Conservation (phyloP, 2,329 filamentous ascomycete species). For the Exophiala sideris region DNA sequence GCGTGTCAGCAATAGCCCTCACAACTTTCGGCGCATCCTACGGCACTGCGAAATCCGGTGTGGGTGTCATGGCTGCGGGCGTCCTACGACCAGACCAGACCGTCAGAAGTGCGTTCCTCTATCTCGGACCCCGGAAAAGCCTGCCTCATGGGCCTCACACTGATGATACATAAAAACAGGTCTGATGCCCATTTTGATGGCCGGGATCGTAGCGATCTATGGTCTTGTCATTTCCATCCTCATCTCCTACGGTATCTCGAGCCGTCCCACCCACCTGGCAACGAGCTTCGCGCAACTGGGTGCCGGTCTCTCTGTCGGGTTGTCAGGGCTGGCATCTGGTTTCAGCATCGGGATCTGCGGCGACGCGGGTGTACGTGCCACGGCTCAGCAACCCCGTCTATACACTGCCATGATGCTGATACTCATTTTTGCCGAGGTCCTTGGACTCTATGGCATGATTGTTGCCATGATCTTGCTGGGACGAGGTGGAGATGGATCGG, state of each 20-base stretch:
- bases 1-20: conserved; percentile 91
- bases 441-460: conserved; percentile 99
- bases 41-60: conserved; percentile 98
- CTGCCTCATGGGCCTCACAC: background rate
- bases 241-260: conserved; percentile 71
- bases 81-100: conserved; percentile 96
- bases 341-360: conserved; percentile 84
- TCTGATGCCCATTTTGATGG: conserved; percentile 68
- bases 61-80: conserved; percentile 97
- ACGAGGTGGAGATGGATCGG: background rate
- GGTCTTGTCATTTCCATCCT: conserved; percentile 86
- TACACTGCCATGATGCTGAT: conserved; percentile 97
- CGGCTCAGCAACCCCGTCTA: conserved; percentile 48
- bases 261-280: conserved; percentile 67
- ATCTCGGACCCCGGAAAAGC: background rate
- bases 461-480: conserved; percentile 86
- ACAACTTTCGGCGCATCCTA: conserved; percentile 96
- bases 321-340: conserved; percentile 76
- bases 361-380: conserved; percentile 52
- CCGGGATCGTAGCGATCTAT: conserved; percentile 99
- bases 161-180: conserved; percentile 2
- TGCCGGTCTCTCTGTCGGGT: conserved; percentile 76
- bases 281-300: conserved; percentile 83
- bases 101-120: conserved; percentile 82
- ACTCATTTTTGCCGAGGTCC: conserved; percentile 98